These are phyloP conservation scores for Turritis glabra DNA, from an alignment of 345 rosid species.

Conservation along the genomic window DNA sequence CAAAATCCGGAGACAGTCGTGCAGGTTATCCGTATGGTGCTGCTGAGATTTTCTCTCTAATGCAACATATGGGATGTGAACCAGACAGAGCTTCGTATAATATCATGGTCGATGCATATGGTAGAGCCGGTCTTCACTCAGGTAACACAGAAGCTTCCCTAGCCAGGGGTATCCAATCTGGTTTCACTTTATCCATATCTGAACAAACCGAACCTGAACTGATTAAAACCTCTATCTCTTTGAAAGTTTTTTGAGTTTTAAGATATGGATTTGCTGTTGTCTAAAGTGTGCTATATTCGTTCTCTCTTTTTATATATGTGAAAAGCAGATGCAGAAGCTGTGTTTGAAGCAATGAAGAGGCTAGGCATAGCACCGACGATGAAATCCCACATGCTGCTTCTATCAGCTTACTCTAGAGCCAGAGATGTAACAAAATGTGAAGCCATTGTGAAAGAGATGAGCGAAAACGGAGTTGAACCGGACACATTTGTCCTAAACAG, in stretches of 20 bases:
- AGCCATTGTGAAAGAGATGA: slow-evolving; percentile 67
- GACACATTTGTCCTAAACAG: slow-evolving; percentile 81
- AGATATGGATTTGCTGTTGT: not conserved
- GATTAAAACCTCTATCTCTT: not conserved
- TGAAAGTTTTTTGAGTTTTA: not conserved
- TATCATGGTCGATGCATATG: slow-evolving; percentile 95
- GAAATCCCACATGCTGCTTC: slow-evolving; percentile 93
- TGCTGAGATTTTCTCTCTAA: slow-evolving; percentile 88
- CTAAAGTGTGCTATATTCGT: not conserved
- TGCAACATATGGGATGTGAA: slow-evolving; percentile 95
- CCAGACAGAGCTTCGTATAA: slow-evolving; percentile 94
- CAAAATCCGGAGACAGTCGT: slow-evolving; percentile 52
- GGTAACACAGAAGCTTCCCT: slow-evolving; percentile 44
- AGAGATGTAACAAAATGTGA: slow-evolving; percentile 72
- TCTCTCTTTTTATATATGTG: not conserved
- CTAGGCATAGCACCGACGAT: slow-evolving; percentile 78
- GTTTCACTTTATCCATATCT: not conserved
- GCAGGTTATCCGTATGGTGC: slow-evolving; percentile 94
- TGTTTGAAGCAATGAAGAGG: slow-evolving; percentile 80
- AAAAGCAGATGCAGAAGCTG: slow-evolving; percentile 65
- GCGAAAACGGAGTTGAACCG: slow-evolving; percentile 69
- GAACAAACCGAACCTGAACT: not conserved
- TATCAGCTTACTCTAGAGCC: slow-evolving; percentile 76
- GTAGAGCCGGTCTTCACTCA: slow-evolving; percentile 75
- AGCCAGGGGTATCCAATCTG: not conserved